A percentile compares a stretch with the other conserved stretches of the same genome.
These are phyloP conservation scores for Penicillium chermesinum DNA, from an alignment of 495 filamentous ascomycete species.

Conservation along the genomic window DNA sequence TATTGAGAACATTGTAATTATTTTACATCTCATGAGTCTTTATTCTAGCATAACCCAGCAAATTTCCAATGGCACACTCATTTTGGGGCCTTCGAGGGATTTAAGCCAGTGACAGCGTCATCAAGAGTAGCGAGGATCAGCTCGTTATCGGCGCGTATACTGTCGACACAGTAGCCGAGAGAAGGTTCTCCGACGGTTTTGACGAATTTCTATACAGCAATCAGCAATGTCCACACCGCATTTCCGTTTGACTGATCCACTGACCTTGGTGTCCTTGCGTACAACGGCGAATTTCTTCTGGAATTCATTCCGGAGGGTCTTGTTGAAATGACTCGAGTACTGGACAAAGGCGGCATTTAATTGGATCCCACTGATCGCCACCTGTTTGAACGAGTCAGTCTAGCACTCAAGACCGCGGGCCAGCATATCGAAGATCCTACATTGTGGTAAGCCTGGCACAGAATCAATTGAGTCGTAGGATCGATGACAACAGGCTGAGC, in stretches of 20 bases:
- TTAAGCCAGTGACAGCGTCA: conserved; percentile 9
- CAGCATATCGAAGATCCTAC: background rate
- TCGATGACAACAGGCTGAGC: background rate
- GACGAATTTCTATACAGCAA: background rate
- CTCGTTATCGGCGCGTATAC: background rate
- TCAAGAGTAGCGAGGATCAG: background rate
- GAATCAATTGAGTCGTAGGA: background rate
- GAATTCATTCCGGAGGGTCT: background rate
- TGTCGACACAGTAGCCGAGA: background rate
- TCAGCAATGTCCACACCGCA: background rate
- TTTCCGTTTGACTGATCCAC: background rate
- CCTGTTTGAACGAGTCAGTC: background rate
- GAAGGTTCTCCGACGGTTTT: background rate
- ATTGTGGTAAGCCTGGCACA: background rate
- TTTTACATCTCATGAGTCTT: too few species aligned
- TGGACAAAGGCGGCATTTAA: background rate
- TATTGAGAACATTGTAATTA: too few species aligned
- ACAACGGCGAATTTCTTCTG: background rate
- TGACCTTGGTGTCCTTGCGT: background rate
- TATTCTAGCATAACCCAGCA: too few species aligned
- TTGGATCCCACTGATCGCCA: background rate
- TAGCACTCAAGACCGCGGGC: background rate
- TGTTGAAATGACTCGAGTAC: background rate
- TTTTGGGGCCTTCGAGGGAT: conserved; percentile 18
- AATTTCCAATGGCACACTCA: too few species aligned